Evolutionary conservation across 805 yeast species (phyloP).

Genomic region (Saturnispora hagleri): DNA sequence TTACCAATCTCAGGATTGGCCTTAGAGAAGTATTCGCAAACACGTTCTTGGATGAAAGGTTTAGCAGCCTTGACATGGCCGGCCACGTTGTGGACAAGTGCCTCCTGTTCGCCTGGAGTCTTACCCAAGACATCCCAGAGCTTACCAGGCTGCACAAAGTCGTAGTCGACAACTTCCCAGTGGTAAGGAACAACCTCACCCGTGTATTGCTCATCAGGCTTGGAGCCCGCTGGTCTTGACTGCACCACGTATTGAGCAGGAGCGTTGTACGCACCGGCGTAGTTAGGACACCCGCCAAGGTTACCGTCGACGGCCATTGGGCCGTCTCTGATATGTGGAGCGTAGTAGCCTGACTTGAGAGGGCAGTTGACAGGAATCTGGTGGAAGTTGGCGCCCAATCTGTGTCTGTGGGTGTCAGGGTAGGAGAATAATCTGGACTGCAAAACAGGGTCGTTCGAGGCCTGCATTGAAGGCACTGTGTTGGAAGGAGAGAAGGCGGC

Average conservation of each 20-base stretch:
- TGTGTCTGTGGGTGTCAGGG: slow-evolving; percentile 79
- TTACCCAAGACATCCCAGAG: slow-evolving; percentile 73
- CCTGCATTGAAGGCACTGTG: slow-evolving; percentile 75
- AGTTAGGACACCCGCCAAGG: slow-evolving; percentile 71
- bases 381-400: slow-evolving; percentile 67
- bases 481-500: slow-evolving; percentile 81
- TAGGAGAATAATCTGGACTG: slow-evolving; percentile 76
- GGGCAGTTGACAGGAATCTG: slow-evolving; percentile 93
- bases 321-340: slow-evolving; percentile 81
- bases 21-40: slow-evolving; percentile 64
- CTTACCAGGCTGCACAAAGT: slow-evolving; percentile 67
- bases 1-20: slow-evolving; percentile 63
- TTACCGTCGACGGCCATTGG: slow-evolving; percentile 61
- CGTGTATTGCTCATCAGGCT: slow-evolving; percentile 24
- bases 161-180: slow-evolving; percentile 66
- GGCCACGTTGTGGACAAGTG: slow-evolving; percentile 77
- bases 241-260: slow-evolving; percentile 37
- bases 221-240: slow-evolving; percentile 26
- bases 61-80: slow-evolving; percentile 63
- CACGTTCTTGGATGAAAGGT: slow-evolving; percentile 69
- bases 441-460: slow-evolving; percentile 77
- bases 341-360: slow-evolving; percentile 40
- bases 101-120: slow-evolving; percentile 74
- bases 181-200: slow-evolving; percentile 58
- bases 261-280: slow-evolving; percentile 45